Base-by-base conservation (phyloP, 495 filamentous ascomycete genomes). In the Penicillium argentinense region DNA sequence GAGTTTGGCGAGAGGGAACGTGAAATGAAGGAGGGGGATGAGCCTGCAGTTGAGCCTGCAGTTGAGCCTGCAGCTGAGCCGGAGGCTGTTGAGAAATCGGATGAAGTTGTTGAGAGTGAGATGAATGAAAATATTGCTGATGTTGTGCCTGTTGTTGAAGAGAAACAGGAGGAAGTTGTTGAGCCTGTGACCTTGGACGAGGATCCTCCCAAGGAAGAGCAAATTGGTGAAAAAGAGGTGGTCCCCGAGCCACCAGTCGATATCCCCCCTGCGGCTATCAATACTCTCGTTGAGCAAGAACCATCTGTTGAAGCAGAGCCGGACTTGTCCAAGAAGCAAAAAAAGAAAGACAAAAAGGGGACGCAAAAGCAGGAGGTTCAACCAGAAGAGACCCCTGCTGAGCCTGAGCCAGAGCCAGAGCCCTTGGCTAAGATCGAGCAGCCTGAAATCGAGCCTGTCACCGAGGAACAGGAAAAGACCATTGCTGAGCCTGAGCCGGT, bases 291-390 rank as follows among this genome's bases (percentile, higher is more conserved):
- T 30, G 46, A 43, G 22, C 37, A 32, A 34, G 45, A 47, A 13
- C 5, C 9, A 1, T 2, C 26, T 40, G 39, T 38, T 1, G 42
- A 48, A 12, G 45, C 57, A 17, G 23, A 42, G 29, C 25, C 19
- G 2, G 18, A 17, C 14, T 32, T 38, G 23, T 54, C 52, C 12
- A 54, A 60, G 34, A 60, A 62, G 23, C 39, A 62, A 27, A 62
- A 55, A 27, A 53, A 54, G 41, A 54, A 60, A 38, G 44, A 60
- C 13, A 54, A 59, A 39, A 60, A 55, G 44, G 54, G 45, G 49
- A 54, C 54, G 19, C 33, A 48, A 38, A 45, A 49, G n/a, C 58
- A 49, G 28, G 44, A 52, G 11, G 17, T 23, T 18, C 33, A 32
- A 3, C 13, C 4, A 1, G 40, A 44, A n/a, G 51, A 56, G 16